Evolutionary conservation across 441 rosid genomes (phyloP), one percentile per base, ranked within the genome.

Genomic region (Kokia cookei): DNA sequence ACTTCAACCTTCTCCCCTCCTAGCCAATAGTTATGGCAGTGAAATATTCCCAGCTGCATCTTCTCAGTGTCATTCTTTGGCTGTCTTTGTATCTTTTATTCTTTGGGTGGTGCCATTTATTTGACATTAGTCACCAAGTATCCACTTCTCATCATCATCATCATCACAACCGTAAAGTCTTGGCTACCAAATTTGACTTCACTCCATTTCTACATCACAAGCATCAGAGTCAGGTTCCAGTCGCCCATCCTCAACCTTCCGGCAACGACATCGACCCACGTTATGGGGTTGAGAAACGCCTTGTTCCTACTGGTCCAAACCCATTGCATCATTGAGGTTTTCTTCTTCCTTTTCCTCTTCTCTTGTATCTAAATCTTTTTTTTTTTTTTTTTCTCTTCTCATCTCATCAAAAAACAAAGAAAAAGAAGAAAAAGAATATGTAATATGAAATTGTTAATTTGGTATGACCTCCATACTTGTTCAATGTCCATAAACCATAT

Each of bases 271-370:
- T 80, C 13, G 93, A 93, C 74, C 89, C 80, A 0, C 81, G 77
- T 37, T 90, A 77, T 32, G 90, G 89, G 4, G 84, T 8, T 2
- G 89, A 90, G 19, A 85, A 91, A 62, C 86, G 95, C 53, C 87
- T 86, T 35, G 91, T 91, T 59, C 98, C 98, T 45, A 81, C 87
- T 43, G 97, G 98, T 76, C 98, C 98, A 55, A 93, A 93, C 80
- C 98, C 98, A 1, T 76, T 91, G 86, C 98, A 93, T 84, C 95
- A 93, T 73, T 90, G 82, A 91, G 71, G 78, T 43, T 42, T 45
- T 42, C 59, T 40, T 61, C 45, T 58, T 62, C 22, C 14, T 45
- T 51, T 17, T 43, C 24, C 57, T 26, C 12, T 26, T 3, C 14
- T 50, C 40, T 45, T 47, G 17, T 75, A 5, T 42, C 45, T 42